Conservation (phyloP, 768 basidiomycete species). For the Suillus lakei region DNA sequence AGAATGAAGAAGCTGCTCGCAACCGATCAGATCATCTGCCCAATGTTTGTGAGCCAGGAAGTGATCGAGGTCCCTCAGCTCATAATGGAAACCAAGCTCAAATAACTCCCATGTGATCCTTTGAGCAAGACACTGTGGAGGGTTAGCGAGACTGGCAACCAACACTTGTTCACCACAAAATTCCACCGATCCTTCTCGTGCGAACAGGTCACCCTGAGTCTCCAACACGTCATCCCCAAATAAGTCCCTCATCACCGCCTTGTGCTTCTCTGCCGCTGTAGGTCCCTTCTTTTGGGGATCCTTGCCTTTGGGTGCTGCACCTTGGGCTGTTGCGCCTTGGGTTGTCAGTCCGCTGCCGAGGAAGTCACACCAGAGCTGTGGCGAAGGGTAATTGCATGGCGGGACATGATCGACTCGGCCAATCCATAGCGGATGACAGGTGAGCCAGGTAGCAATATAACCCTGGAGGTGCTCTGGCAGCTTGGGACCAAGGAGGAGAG, state of each 20-base stretch:
- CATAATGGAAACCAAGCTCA: slow-evolving; percentile 20
- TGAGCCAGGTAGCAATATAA: slow-evolving; percentile 4
- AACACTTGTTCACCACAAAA: neutral
- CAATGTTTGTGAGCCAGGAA: neutral
- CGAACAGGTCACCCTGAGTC: neutral
- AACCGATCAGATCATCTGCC: neutral
- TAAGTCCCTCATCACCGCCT: neutral
- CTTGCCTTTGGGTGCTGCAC: neutral
- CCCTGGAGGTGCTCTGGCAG: neutral
- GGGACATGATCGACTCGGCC: neutral
- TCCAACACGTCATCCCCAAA: neutral
- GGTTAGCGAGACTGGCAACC: neutral
- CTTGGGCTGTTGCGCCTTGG: neutral
- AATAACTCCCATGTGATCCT: slow-evolving; percentile 19
- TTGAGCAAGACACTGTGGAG: neutral
- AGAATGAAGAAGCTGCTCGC: neutral
- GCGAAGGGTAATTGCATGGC: neutral
- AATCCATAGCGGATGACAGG: neutral
- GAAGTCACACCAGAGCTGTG: neutral
- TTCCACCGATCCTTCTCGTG: neutral
- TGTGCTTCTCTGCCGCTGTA: neutral
- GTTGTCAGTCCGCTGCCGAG: neutral
- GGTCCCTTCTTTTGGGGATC: neutral
- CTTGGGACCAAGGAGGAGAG: neutral
- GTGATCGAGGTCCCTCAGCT: slow-evolving; percentile 20